Base-by-base conservation (phyloP, 352 stramenopile genomes). In the Pythium brachiatum region DNA sequence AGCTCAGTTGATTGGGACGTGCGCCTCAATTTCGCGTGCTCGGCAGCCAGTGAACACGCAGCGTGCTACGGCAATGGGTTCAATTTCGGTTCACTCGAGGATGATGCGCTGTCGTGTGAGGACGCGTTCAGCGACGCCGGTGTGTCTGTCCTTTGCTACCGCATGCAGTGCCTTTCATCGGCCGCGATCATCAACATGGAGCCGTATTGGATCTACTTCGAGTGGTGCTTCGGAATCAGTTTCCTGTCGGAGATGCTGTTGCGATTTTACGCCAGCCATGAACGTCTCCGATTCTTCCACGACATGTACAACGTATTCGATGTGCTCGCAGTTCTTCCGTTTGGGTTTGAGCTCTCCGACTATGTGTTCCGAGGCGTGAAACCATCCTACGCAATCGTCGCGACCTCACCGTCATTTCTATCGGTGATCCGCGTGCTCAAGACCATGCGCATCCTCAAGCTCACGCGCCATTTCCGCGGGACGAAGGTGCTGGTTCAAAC, bases 151-250 rank as follows among this genome's bases (percentile, higher is more conserved):
- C 81, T 91, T 27, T 91, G 81, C 56, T 76, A 79, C 41, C 67
- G 73, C 0, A 75, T 78, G 41, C 78, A 87, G 53, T 91, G 81
- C 58, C 74, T 70, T 15, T 21, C 41, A 13, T 48, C 59, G 1
- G 32, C 51, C 9, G 73, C 75, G 36, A 60, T 84, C 15, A 51
- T 83, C 41, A 73, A 89, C 52, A 91, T 93, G 84, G 71, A 76
- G 20, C 73, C 74, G 15, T 81, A 88, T 36, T 93, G 84, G 84
- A 84, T 91, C 51, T 90, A 84, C 57, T 79, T 91, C 34, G 85
- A 94, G 47, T 89, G 71, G 72, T 68, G 65, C 7, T 90, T 92
- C 41, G 83, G 81, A 0, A 47, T 82, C 4, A 29, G 66, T 5
- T 94, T 94, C 55, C 72, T 73, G 38, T 6, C 69, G n/a, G 83